Base-by-base conservation (phyloP, 306 rosid species). In the Hippophae tibetana region DNA sequence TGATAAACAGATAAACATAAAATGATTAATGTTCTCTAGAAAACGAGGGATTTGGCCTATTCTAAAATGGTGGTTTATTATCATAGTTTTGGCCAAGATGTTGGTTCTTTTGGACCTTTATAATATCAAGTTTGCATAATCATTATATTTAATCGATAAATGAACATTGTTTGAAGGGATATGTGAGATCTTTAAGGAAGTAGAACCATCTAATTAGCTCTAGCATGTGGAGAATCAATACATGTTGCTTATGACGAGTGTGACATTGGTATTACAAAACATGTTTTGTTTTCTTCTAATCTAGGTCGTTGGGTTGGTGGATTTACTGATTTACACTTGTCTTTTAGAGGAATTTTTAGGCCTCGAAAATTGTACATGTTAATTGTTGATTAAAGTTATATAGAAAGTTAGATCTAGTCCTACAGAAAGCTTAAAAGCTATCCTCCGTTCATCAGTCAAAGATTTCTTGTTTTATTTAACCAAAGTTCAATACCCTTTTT, bases 391-490 rank as follows among this genome's bases (percentile, higher is more conserved):
- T 60, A 26, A 26, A 58, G 26, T 47, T 52, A 18, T 52, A 18
- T 18, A 18, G 23, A 18, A 18, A 7, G 48, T 57, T 54, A 14
- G 76, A 76, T 49, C 79, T 73, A 65, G 57, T 60, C 48, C 47
- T 52, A 31, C 67, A 23, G 53, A 61, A 80, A 79, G 23, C 23
- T 55, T 65, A 69, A 60, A 67, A 52, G 14, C 56, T 60, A 56
- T 55, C 43, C 60, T 74, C 64, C 42, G 2, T 7, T 10, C 57
- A 43, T 53, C 58, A 3, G 2, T 74, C 63, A 40, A 50, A 50
- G 51, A 64, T 47, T 71, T 64, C 52, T 69, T 45, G 69, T 68
- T 72, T 74, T 40, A 53, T 75, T 31, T 44, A 73, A 64, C 61
- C 65, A 54, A 66, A 43, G 62, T 71, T 49, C 50, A 74, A 47